Evolutionary conservation across 768 basidiomycete species (phyloP), one percentile per base, ranked within the genome.

Genomic region (Lactarius quietus): DNA sequence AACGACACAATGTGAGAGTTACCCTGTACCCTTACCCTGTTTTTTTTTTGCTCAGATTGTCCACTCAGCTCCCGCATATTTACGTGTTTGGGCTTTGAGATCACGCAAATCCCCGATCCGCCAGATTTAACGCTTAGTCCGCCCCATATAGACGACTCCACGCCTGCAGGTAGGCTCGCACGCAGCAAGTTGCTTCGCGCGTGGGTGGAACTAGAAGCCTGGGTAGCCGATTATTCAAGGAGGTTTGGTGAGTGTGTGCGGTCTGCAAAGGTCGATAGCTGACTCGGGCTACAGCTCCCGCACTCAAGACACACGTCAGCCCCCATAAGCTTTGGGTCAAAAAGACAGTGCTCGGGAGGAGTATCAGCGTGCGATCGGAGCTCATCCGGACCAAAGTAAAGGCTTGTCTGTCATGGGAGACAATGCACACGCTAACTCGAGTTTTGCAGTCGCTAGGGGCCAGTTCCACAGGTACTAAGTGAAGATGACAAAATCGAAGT

Each of bases 331-430:
- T 81, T 3, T 81, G 80, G 74, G 81, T 88, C 18, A 82, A 81
- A 63, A 75, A 39, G 83, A 87, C 36, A 81, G 78, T 68, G 86
- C 80, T 7, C 79, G 89, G 41, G 89, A 91, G 70, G 84, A 86
- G 81, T 88, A 87, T 74, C 89, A 90, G 73, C 79, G 73, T 53
- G 88, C 81, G 0, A 83, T 93, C 57, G 91, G 91, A 20, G 88
- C 90, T 7, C 89, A 92, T 75, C 84, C 86, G 33, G 85, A 87
- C 65, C 91, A 93, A 74, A 86, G 91, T 92, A 70, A n/a, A 68
- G 85, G 69, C 38, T 28, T 33, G 48, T 26, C n/a, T 58, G 2
- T 63, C 51, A 14, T 41, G 18, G 51, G 10, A 28, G n/a, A 36
- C 36, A 48, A 8, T 17, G 23, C 35, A 39, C 41, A 3, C 51